These are phyloP conservation scores for Zalerion maritima DNA, from an alignment of 495 filamentous ascomycete genomes.

Conservation along the genomic window DNA sequence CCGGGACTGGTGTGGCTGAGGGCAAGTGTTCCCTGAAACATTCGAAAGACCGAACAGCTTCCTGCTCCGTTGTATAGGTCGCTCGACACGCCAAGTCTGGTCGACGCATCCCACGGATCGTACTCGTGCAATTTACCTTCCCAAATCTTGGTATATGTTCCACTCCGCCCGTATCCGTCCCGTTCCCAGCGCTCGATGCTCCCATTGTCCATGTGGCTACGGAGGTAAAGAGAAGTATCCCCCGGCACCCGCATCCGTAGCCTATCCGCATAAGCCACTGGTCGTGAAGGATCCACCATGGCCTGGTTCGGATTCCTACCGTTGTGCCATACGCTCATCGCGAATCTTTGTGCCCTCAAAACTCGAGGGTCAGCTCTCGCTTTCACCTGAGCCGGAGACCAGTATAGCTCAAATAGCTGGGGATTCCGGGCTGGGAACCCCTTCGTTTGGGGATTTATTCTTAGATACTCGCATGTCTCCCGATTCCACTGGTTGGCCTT, in stretches of 20 bases:
- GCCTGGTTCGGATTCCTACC: too few relatives aligned
- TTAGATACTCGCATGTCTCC: constrained; percentile 39
- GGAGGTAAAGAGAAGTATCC: constrained; percentile 54
- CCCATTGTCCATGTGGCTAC: constrained; percentile 66
- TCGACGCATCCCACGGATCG: constrained; percentile 66
- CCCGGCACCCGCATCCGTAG: constrained; percentile 52
- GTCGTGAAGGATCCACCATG: constrained; percentile 41
- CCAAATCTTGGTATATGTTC: constrained; percentile 57
- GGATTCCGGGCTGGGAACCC: constrained; percentile 29
- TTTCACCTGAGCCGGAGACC: constrained; percentile 56
- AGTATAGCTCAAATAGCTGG: constrained; percentile 70
- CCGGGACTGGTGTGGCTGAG: constrained; percentile 51
- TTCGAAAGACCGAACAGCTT: constrained; percentile 71
- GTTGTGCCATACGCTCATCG: constrained; percentile 68
- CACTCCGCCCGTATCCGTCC: constrained; percentile 54
- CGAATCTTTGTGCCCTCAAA: constrained; percentile 51
- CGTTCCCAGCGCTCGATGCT: constrained; percentile 80
- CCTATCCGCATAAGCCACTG: constrained; percentile 66
- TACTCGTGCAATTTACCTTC: constrained; percentile 67
- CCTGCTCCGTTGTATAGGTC: constrained; percentile 75
- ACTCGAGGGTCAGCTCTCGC: constrained; percentile 53
- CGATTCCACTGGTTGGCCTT: constrained; percentile 38
- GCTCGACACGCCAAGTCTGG: constrained; percentile 50
- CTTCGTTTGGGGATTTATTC: constrained; percentile 32
- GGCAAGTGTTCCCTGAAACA: constrained; percentile 75